Conservation (phyloP, 805 yeast species). For the Pichia kluyveri region DNA sequence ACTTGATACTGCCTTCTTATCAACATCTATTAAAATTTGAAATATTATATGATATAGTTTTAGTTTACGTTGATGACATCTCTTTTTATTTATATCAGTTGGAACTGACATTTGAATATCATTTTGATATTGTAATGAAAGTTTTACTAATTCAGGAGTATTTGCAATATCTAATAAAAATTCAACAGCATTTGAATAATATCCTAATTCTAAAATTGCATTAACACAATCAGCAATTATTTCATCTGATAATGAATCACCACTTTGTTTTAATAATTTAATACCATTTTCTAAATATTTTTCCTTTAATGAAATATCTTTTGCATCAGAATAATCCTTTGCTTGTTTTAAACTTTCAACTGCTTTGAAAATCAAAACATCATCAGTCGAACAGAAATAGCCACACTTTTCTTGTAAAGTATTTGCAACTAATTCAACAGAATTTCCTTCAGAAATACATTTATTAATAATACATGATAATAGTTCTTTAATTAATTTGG, state of each 20-base stretch:
- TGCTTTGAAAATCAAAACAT: constrained; percentile 88
- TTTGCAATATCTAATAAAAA: constrained; percentile 71
- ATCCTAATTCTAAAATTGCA: constrained; percentile 69
- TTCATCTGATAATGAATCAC: constrained; percentile 67
- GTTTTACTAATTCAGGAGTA: constrained; percentile 52
- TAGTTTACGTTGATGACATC: constrained; percentile 41
- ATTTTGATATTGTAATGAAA: constrained; percentile 46
- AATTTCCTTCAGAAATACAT: constrained; percentile 83
- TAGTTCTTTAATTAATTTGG: constrained; percentile 71
- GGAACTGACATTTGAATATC: constrained; percentile 22
- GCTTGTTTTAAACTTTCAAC: constrained; percentile 87
- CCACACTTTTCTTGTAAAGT: constrained; percentile 90
- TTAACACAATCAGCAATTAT: constrained; percentile 73
- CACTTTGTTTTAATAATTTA: constrained; percentile 66
- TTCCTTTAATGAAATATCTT: constrained; percentile 60
- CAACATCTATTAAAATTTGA: constrained; percentile 63
- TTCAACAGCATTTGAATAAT: constrained; percentile 78
- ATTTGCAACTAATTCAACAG: constrained; percentile 82
- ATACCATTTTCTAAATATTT: constrained; percentile 67
- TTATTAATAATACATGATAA: constrained; percentile 83
- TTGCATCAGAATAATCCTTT: constrained; percentile 56
- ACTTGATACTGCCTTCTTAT: constrained; percentile 45
- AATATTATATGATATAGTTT: constrained; percentile 68
- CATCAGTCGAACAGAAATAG: constrained; percentile 87
- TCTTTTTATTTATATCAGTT: constrained; percentile 41